Percentiles rank a stretch among this genome's conserved stretches.
phyloP scores from a whole-genome alignment of 768 basidiomycete species.

The Clitopilus passeckerianus region DNA sequence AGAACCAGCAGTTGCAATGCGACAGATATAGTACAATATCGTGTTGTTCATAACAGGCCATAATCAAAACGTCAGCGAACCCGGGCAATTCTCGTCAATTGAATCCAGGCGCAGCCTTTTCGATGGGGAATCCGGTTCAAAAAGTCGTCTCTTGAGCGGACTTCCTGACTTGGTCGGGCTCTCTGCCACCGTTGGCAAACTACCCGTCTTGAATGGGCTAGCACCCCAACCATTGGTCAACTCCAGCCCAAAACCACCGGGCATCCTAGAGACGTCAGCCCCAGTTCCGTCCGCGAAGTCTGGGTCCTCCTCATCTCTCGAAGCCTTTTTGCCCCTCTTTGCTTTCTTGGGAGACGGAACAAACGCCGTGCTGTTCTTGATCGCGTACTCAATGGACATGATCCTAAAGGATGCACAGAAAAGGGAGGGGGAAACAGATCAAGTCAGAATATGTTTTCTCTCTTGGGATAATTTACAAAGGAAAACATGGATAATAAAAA shows the following conservation, averaged over 20 bases:
- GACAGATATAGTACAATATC: not conserved
- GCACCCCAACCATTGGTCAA: slow-evolving; percentile 20
- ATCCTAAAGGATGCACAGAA: slow-evolving; percentile 48
- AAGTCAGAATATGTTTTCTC: slow-evolving; percentile 36
- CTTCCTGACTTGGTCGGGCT: slow-evolving; percentile 21
- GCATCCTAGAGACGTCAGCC: slow-evolving; percentile 4
- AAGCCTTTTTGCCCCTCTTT: slow-evolving; percentile 27
- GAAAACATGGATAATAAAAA: slow-evolving; percentile 64
- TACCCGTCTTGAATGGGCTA: slow-evolving; percentile 2
- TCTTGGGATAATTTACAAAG: slow-evolving; percentile 45
- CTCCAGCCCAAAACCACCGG: slow-evolving; percentile 34
- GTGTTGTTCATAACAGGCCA: not conserved
- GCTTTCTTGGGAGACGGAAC: slow-evolving; percentile 52
- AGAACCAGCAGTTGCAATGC: not conserved
- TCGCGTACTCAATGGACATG: slow-evolving; percentile 78
- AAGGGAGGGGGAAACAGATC: slow-evolving; percentile 24
- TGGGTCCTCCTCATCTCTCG: slow-evolving; percentile 18
- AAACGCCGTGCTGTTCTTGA: slow-evolving; percentile 57
- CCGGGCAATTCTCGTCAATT: not conserved
- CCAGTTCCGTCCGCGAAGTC: slow-evolving; percentile 22
- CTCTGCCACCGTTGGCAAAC: slow-evolving; percentile 10
- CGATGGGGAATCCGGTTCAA: not conserved
- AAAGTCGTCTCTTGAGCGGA: not conserved
- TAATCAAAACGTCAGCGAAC: not conserved
- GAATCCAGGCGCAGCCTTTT: not conserved